A percentile compares a stretch with the other conserved stretches of the same genome.
These are phyloP conservation scores for Graphiopsis chlorocephala DNA, from an alignment of 2,329 filamentous ascomycete genomes.

Conservation along the genomic window DNA sequence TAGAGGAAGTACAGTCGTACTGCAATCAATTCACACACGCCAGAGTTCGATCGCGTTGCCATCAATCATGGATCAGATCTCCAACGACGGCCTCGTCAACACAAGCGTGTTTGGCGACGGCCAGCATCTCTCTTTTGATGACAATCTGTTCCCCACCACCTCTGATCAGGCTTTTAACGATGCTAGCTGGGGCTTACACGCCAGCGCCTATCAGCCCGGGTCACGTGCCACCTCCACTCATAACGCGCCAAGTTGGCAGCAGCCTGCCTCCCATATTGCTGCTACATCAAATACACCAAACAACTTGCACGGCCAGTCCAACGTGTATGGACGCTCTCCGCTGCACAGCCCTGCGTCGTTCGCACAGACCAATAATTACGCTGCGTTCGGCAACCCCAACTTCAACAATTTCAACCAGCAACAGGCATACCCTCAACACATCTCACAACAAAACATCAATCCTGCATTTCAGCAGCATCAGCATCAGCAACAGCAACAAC, in stretches of 20 bases:
- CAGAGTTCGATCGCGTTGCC: neutral
- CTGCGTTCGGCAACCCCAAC: constrained; percentile 17
- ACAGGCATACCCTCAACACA: constrained; percentile 13
- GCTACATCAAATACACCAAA: constrained; percentile 19
- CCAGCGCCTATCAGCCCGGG: constrained; percentile 25
- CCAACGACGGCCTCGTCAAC: constrained; percentile 28
- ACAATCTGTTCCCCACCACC: constrained; percentile 28
- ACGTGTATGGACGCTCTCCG: constrained; percentile 25
- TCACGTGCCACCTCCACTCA: constrained; percentile 28
- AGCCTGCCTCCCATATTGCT: constrained; percentile 27
- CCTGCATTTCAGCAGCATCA: constrained; percentile 21
- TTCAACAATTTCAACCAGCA: constrained; percentile 14
- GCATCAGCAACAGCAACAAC: constrained; percentile 12
- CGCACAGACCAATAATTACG: constrained; percentile 22
- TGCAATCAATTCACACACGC: neutral
- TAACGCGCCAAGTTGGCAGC: constrained; percentile 24
- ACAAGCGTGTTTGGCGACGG: constrained; percentile 32
- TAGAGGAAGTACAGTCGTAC: constrained; percentile 8
- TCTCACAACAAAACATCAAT: constrained; percentile 22
- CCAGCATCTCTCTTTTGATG: constrained; percentile 31
- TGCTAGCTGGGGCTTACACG: constrained; percentile 34
- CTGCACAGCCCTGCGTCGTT: constrained; percentile 31
- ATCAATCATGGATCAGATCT: constrained; percentile 24
- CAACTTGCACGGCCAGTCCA: constrained; percentile 22
- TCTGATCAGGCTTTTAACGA: constrained; percentile 26